These are phyloP conservation scores for Phyllosticta ampelicida DNA, from an alignment of 2,329 filamentous ascomycete genomes.

Conservation along the genomic window DNA sequence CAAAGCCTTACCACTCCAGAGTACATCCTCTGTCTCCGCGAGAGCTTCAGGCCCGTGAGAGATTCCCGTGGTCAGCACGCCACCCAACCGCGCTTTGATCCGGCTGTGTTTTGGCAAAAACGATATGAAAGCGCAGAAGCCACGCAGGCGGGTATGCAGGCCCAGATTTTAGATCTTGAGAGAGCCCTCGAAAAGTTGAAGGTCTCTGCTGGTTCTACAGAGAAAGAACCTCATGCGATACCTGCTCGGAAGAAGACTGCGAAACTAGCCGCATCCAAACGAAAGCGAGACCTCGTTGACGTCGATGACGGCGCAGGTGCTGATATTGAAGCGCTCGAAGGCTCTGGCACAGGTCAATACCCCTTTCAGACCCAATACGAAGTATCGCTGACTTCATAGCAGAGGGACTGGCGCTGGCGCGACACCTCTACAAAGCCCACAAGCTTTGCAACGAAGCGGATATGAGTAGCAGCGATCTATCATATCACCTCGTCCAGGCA, in stretches of 20 bases:
- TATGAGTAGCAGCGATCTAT: slow-evolving; percentile 14
- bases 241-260: not conserved
- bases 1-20: slow-evolving; percentile 14
- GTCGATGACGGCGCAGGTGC: not conserved
- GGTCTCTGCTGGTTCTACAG: not conserved
- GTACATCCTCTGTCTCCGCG: slow-evolving; percentile 24
- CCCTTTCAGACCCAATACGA: not conserved
- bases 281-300: not conserved
- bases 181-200: slow-evolving; percentile 18
- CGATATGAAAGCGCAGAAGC: slow-evolving; percentile 17
- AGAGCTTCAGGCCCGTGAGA: slow-evolving; percentile 21
- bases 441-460: slow-evolving; percentile 16
- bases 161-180: slow-evolving; percentile 19
- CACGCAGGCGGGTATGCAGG: slow-evolving; percentile 17
- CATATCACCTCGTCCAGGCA: slow-evolving; percentile 17
- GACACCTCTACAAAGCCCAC: slow-evolving; percentile 22
- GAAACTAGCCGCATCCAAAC: not conserved
- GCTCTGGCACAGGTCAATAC: not conserved
- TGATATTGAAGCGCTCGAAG: not conserved
- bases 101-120: slow-evolving; percentile 29
- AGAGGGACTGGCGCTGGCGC: slow-evolving; percentile 4
- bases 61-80: slow-evolving; percentile 15
- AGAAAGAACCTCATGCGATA: not conserved
- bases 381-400: not conserved
- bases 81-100: slow-evolving; percentile 26